Percentiles rank a stretch among this genome's conserved stretches.
Conservation (phyloP, 192 early-diverging fungal species). For the Coemansia sp. region DNA sequence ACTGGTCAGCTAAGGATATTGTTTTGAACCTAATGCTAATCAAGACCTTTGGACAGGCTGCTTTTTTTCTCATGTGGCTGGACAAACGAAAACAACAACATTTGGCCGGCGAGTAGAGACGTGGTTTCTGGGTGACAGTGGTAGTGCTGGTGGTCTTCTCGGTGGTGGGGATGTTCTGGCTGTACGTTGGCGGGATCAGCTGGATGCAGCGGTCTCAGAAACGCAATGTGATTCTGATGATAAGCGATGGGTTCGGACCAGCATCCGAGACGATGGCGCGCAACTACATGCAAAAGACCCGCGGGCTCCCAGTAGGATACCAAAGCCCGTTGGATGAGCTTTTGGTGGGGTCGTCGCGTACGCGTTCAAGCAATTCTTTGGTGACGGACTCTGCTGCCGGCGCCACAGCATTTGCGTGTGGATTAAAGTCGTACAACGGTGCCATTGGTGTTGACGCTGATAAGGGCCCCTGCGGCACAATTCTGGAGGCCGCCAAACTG, state of each 20-base stretch:
- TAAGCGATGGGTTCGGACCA: conserved; percentile 94
- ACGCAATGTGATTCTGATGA: conserved; percentile 90
- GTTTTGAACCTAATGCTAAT: conserved; percentile 2
- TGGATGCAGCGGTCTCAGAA: conserved; percentile 55
- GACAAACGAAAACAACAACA: background rate
- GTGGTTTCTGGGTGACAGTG: conserved; percentile 49
- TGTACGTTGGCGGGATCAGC: conserved; percentile 49
- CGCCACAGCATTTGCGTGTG: conserved; percentile 94
- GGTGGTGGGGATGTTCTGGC: conserved; percentile 47
- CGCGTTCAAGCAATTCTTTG: conserved; percentile 73
- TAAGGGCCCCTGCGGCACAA: conserved; percentile 82
- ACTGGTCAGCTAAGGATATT: background rate
- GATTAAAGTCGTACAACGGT: conserved; percentile 88
- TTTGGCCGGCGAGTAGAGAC: conserved; percentile 22
- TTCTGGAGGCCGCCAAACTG: conserved; percentile 90
- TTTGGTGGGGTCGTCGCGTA: conserved; percentile 87
- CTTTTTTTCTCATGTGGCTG: background rate
- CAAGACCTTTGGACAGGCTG: background rate
- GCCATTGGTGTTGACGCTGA: conserved; percentile 79
- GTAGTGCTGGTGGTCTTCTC: conserved; percentile 37
- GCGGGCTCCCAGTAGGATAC: conserved; percentile 56
- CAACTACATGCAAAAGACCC: conserved; percentile 71
- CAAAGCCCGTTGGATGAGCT: conserved; percentile 67
- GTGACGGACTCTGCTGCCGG: conserved; percentile 97
- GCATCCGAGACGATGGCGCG: conserved; percentile 88